These are phyloP conservation scores for Triticum timopheevii DNA, from an alignment of 176 grass and related monocot species.

Conservation along the genomic window DNA sequence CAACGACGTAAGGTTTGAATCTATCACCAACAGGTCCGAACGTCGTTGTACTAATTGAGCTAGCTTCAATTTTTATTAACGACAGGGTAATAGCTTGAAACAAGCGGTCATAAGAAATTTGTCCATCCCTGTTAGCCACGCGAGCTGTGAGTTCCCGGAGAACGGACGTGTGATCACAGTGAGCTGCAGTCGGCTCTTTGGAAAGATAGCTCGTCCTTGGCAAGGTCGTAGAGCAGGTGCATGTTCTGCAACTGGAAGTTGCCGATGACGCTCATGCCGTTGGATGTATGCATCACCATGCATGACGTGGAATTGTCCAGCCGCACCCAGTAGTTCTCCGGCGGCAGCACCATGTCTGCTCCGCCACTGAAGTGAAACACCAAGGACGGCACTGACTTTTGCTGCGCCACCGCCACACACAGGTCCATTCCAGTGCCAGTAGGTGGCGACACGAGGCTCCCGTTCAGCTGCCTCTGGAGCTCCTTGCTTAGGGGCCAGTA, in stretches of 20 bases:
- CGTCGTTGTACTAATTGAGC: no score
- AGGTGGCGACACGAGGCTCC: slow-evolving; percentile 25
- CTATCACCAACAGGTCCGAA: no score
- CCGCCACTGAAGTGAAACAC: background rate
- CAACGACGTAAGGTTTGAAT: no score
- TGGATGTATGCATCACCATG: background rate
- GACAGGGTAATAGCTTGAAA: no score
- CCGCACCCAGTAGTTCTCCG: slow-evolving; percentile 16
- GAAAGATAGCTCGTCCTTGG: background rate
- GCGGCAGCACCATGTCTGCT: background rate
- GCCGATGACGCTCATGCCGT: background rate
- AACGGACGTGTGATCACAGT: background rate
- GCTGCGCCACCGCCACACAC: background rate
- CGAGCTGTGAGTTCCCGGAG: no score
- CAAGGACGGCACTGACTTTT: background rate
- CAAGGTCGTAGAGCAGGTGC: slow-evolving; percentile 27
- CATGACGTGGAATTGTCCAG: background rate
- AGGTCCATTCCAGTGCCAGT: background rate
- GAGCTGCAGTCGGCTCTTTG: slow-evolving; percentile 2
- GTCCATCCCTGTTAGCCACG: no score
- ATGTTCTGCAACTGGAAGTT: slow-evolving; percentile 26
- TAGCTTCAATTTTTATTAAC: no score
- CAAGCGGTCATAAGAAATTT: no score
- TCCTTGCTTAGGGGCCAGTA: background rate
- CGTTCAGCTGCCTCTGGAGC: background rate